phyloP scores from a whole-genome alignment of 768 basidiomycete genomes.

The Auriscalpium microsporum region DNA sequence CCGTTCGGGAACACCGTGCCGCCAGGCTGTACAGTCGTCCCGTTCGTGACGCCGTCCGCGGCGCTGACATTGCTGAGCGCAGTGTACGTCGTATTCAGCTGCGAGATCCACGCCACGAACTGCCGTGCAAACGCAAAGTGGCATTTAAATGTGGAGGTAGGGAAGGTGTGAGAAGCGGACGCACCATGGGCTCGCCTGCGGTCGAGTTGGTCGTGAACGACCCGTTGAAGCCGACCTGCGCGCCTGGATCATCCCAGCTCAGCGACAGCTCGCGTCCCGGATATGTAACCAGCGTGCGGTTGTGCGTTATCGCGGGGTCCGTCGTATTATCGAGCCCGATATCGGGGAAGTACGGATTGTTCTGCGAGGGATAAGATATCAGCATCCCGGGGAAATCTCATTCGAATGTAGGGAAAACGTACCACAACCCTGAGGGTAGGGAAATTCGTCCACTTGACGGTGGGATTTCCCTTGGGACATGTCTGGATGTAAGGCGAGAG shows the following conservation, averaged over 20 bases:
- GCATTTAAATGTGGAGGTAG: no score
- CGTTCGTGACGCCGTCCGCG: conserved; percentile 29
- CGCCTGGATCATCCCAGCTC: conserved; percentile 49
- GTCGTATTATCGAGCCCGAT: conserved; percentile 27
- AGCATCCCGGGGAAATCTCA: no score
- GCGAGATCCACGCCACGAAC: conserved; percentile 51
- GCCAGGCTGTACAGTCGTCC: conserved; percentile 39
- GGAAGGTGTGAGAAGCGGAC: not conserved
- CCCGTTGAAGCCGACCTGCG: conserved; percentile 40
- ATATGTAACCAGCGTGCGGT: conserved; percentile 41
- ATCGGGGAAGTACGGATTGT: conserved; percentile 23
- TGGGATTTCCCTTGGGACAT: conserved; percentile 46
- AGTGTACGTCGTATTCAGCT: conserved; percentile 54
- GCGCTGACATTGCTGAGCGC: conserved; percentile 30
- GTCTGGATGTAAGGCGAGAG: conserved; percentile 42
- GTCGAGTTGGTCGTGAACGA: conserved; percentile 42
- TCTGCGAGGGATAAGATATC: conserved; percentile 18
- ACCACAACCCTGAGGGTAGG: conserved; percentile 43
- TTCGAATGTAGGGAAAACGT: conserved; percentile 15
- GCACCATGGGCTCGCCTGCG: conserved; percentile 34
- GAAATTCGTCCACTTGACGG: conserved; percentile 47
- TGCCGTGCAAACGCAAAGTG: no score
- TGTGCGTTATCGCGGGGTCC: conserved; percentile 43
- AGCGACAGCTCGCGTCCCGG: conserved; percentile 40
- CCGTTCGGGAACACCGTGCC: conserved; percentile 35